Base-by-base conservation (phyloP, 345 rosid genomes). In the Aquilaria sinensis region DNA sequence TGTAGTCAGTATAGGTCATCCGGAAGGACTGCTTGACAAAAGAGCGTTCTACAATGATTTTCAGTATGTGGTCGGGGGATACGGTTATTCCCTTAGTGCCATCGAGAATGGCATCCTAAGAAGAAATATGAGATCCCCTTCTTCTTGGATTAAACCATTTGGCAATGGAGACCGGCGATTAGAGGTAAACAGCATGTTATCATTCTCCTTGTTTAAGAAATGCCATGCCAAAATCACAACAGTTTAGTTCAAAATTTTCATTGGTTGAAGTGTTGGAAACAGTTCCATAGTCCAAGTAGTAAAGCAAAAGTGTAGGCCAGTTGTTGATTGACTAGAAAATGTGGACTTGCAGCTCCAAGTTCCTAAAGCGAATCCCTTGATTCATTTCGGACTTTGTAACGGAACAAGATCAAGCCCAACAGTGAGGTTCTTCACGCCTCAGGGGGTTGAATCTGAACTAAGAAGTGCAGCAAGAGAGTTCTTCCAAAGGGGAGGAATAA, bases 361-460 rank as follows among this genome's bases (percentile, higher is more conserved):
- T 68, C 67, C 72, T 33, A 88, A 74, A 67, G 61, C 82, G 66
- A 90, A 86, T 65, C 96, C 99, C 6, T 66, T 90, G 13, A 75
- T 94, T 51, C 96, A 94, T 78, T 90, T 88, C 52, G 97, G 99
- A 51, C 75, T 83, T 6, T 94, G 95, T 74, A 78, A 83, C 12
- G 99, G 99, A 58, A 76, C 99, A 41, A 83, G 76, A 63, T 90
- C 97, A 37, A 82, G 89, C 73, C 96, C 99, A 12, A 51, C 69
- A 0, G 88, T 88, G 60, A 83, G 90, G 70, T 94, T 94, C 77
- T 94, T 81, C 80, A 78, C 88, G 15, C 49, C 85, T 2, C 77
- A 85, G 67, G 90, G 90, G 50, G 78, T 90, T 14, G 84, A 82
- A 69, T 68, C 80, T 43, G 92, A 88, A 62, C 77, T 94, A 9